Conservation (phyloP, 2,329 filamentous ascomycete species). For the Zasmidium angulare region DNA sequence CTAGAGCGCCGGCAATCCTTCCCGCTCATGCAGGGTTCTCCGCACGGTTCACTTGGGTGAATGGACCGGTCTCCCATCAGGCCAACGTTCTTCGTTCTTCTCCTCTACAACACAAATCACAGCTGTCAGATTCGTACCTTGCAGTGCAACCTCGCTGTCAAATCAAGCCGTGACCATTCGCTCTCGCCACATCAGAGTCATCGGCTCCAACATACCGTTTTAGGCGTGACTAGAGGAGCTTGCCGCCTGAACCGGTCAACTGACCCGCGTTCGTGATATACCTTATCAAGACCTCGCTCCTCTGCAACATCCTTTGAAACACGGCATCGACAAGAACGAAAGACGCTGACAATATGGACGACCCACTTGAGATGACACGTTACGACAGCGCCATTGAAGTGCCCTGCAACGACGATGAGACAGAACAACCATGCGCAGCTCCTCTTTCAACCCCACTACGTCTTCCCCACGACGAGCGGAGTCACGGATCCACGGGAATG, state of each 20-base stretch:
- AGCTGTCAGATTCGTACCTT: too few relatives aligned
- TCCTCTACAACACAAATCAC: background rate
- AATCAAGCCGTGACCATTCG: background rate
- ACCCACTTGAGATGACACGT: background rate
- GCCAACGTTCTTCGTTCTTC: background rate
- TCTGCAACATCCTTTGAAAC: background rate
- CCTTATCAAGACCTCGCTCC: background rate
- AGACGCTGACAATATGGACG: background rate
- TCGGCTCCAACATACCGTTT: too few relatives aligned
- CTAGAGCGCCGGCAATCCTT: background rate
- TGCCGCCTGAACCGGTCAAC: background rate
- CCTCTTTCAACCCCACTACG: background rate
- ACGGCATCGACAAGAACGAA: background rate
- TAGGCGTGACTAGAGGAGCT: too few relatives aligned
- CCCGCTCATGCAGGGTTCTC: background rate
- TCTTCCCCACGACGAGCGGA: background rate
- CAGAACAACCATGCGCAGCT: background rate
- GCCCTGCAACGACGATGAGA: background rate
- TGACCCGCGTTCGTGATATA: background rate
- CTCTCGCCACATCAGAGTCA: too few relatives aligned
- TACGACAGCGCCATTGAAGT: background rate
- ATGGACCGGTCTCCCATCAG: background rate
- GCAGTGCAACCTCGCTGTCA: background rate
- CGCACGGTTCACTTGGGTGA: background rate
- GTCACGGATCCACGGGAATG: background rate